phyloP scores from a whole-genome alignment of 371 early-diverging fungal species.

The Fennellomyces sp. region DNA sequence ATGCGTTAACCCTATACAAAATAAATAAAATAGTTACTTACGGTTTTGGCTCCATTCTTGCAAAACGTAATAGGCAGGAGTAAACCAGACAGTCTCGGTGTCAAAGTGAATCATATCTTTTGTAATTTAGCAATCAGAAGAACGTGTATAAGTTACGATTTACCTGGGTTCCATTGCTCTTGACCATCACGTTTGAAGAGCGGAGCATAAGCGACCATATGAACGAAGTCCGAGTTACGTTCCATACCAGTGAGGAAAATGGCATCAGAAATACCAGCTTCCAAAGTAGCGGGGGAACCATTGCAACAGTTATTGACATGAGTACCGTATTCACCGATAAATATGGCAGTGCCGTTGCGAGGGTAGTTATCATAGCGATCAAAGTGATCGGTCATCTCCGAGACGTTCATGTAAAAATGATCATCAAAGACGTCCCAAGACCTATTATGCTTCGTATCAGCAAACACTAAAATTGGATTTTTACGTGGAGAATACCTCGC shows the following conservation, averaged over 20 bases:
- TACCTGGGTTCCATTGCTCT: conserved; percentile 32
- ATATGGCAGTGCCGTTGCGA: conserved; percentile 10
- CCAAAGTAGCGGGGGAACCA: conserved; percentile 21
- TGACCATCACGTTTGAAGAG: conserved; percentile 23
- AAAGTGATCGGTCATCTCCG: conserved; percentile 12
- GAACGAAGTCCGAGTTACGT: conserved; percentile 28
- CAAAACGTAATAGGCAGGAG: conserved; percentile 19
- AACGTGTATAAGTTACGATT: no score
- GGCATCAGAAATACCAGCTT: conserved; percentile 29
- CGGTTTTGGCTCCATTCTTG: conserved; percentile 19
- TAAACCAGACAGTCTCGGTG: conserved; percentile 20
- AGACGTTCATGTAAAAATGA: conserved; percentile 18
- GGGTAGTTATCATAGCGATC: conserved; percentile 11
- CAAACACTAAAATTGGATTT: no score
- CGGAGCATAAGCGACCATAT: conserved; percentile 31
- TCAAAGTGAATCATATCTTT: conserved; percentile 23
- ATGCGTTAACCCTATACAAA: no score
- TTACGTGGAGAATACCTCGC: no score
- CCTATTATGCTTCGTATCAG: neutral
- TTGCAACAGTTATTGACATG: conserved; percentile 22
- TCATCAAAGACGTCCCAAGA: conserved; percentile 22
- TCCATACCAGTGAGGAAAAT: conserved; percentile 28
- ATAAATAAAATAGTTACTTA: no score
- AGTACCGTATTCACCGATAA: conserved; percentile 28
- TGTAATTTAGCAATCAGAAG: no score